phyloP scores from a whole-genome alignment of 108 stramenopile genomes.

The Discostella pseudostelligera region DNA sequence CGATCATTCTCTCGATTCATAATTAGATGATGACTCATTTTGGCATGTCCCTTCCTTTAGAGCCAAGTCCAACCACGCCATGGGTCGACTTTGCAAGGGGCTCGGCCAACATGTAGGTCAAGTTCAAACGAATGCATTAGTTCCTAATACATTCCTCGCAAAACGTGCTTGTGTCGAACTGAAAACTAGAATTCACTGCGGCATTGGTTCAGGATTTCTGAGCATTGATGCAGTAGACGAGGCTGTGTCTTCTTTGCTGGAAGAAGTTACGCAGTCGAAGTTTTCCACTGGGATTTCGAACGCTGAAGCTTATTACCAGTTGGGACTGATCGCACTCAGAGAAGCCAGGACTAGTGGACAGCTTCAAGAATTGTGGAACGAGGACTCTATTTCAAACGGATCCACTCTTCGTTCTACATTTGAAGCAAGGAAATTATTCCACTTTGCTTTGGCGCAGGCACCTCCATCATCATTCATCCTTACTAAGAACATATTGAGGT shows the following conservation, averaged over 20 bases:
- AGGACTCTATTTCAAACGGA: conserved; percentile 10
- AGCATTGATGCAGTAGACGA: neutral
- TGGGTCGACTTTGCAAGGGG: conserved; percentile 1
- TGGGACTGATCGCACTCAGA: conserved; percentile 47
- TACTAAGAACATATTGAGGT: conserved; percentile 58
- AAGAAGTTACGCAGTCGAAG: conserved; percentile 5
- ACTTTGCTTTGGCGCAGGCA: conserved; percentile 12
- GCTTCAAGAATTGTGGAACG: conserved; percentile 53
- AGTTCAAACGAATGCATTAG: neutral
- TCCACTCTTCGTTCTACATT: conserved; percentile 1
- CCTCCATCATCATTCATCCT: conserved; percentile 45
- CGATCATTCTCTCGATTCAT: neutral
- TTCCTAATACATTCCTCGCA: conserved; percentile 4
- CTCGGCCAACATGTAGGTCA: neutral
- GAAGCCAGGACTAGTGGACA: conserved; percentile 34
- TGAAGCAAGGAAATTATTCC: conserved; percentile 38
- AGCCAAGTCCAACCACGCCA: conserved; percentile 9
- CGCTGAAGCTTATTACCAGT: conserved; percentile 54
- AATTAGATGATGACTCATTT: conserved; percentile 29
- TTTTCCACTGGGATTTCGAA: conserved; percentile 17
- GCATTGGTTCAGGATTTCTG: neutral
- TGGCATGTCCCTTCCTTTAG: conserved; percentile 9
- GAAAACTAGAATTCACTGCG: conserved; percentile 12
- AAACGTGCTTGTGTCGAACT: conserved; percentile 17
- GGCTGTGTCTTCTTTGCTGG: neutral